phyloP scores from a whole-genome alignment of 192 early-diverging fungal genomes.

The Coemansia aciculifera region DNA sequence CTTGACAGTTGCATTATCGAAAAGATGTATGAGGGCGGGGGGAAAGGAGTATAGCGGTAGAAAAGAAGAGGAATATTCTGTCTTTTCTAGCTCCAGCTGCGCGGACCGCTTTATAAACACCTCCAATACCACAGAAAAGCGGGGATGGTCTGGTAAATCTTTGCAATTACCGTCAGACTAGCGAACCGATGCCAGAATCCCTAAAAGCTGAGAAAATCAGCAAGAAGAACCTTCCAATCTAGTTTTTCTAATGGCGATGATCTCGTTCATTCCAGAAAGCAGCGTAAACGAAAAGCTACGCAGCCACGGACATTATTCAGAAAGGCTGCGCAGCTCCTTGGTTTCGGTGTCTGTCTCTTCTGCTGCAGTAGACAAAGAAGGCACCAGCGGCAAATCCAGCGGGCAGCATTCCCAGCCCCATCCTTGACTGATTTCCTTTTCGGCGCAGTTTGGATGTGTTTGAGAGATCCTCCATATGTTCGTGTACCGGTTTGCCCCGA shows the following conservation, averaged over 20 bases:
- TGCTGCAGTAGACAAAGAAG: neutral
- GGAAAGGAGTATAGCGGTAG: neutral
- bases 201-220: neutral
- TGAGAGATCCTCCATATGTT: neutral
- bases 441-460: neutral
- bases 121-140: neutral
- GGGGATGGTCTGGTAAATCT: neutral
- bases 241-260: neutral
- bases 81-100: neutral
- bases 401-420: neutral
- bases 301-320: neutral
- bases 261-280: neutral
- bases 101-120: neutral
- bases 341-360: neutral
- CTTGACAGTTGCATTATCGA: neutral
- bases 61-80: neutral
- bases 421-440: neutral
- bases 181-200: neutral
- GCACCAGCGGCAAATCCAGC: neutral
- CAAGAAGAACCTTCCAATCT: neutral
- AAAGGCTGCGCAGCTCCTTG: neutral
- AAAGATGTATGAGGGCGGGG: neutral
- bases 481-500: neutral
- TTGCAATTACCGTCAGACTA: neutral
- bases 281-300: neutral